Evolutionary conservation across 2,329 filamentous ascomycete species (phyloP), one percentile per base, ranked within the genome.

Genomic region (Ilyonectria sp.): DNA sequence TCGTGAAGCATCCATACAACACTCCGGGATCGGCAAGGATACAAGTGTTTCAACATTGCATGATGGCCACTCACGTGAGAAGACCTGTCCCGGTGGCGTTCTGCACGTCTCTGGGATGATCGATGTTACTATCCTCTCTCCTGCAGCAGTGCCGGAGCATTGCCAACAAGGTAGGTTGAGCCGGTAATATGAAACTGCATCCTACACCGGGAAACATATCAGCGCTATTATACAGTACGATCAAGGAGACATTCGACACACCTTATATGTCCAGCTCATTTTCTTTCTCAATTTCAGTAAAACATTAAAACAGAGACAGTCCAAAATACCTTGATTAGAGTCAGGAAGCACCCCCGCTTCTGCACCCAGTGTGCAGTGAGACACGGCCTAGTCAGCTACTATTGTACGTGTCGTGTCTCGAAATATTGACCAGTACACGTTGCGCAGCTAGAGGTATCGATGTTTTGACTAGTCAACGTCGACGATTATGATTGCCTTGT

Each of bases 91-190:
- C 26, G 23, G 33, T 58, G 47, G 37, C 55, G 49, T 58, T 33
- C 54, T 53, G 55, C 62, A 58, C 9, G 46, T 43, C 26, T 50
- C 53, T 49, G 17, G 55, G 55, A 53, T 59, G 37, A 49, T 49
- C 55, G 62, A 7, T 54, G 47, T 26, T 15, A 10, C 26, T 44
- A 29, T 21, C 15, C n/a, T 43, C 29, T 23, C 31, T 54, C 31
- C 11, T 40, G 35, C 37, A 49, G 31, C 17, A n/a, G 11, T 6
- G 19, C 54, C 54, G 9, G n/a, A 15, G 19, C 6, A 31, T 7
- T 29, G 46, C 35, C 46, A 46, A 46, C n/a, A 21, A 58, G 17
- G 26, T n/a, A 17, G 17, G 44, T 26, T 47, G 44, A 11, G 9
- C 26, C 15, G 47, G 26, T 15, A n/a, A 26, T 26, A 13, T 29